A percentile compares a stretch with the other conserved stretches of the same genome.
These are phyloP conservation scores for Tricholoma hemisulphureum DNA, from an alignment of 768 basidiomycete genomes.

Conservation along the genomic window DNA sequence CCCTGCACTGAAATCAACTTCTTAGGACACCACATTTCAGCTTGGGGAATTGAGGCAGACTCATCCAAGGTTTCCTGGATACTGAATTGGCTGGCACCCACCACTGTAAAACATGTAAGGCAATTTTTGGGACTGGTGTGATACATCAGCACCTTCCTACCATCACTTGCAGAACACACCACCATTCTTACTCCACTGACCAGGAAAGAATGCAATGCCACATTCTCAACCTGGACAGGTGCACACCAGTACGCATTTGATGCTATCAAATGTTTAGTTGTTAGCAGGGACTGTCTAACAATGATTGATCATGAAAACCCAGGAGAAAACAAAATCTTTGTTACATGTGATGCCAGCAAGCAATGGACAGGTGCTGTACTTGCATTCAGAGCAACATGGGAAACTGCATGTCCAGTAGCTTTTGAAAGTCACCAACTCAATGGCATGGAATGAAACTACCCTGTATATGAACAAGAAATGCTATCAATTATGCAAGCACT, in stretches of 20 bases:
- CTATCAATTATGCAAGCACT: too few species aligned
- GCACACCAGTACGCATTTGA: conserved; percentile 12
- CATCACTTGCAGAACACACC: neutral
- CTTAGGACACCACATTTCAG: neutral
- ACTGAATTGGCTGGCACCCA: neutral
- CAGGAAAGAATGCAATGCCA: neutral
- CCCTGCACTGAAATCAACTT: neutral
- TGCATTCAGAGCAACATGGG: too few species aligned
- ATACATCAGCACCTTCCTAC: neutral
- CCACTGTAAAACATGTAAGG: neutral
- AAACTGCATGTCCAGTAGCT: too few species aligned
- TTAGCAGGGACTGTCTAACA: conserved; percentile 18
- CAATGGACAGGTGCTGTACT: too few species aligned
- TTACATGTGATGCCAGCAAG: too few species aligned
- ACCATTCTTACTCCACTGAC: neutral
- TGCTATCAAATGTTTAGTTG: conserved; percentile 19
- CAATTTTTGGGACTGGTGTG: neutral
- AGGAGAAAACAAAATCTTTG: conserved; percentile 15
- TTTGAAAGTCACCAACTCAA: too few species aligned
- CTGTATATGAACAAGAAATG: too few species aligned
- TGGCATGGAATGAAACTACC: too few species aligned
- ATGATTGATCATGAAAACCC: conserved; percentile 21
- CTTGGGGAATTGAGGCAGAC: neutral
- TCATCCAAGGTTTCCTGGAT: neutral
- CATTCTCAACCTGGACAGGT: conserved; percentile 9